Percentiles rank a stretch among this genome's conserved stretches.
These are phyloP conservation scores for Apophysomyces elegans DNA, from an alignment of 371 early-diverging fungal species.

Conservation along the genomic window DNA sequence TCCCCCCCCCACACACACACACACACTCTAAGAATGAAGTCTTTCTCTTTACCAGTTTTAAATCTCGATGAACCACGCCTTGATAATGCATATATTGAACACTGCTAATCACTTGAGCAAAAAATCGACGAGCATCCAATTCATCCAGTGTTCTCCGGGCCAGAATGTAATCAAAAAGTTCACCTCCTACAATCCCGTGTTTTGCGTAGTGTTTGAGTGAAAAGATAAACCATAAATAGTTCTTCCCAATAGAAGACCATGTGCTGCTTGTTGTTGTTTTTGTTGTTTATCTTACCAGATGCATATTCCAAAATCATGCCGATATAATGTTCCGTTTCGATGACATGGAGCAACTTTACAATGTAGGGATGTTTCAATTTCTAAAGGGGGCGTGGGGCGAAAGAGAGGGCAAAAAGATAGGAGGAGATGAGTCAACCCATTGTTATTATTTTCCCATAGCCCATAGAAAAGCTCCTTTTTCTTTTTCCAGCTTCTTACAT, in stretches of 20 bases:
- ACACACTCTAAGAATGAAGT: background rate
- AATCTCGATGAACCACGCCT: slow-evolving; percentile 63
- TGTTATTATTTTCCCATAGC: no score
- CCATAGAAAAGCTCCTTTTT: slow-evolving; percentile 1
- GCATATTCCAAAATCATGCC: slow-evolving; percentile 66
- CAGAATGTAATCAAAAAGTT: slow-evolving; percentile 69
- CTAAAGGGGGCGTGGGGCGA: background rate
- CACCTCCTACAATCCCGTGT: slow-evolving; percentile 22
- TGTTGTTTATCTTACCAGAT: slow-evolving; percentile 34
- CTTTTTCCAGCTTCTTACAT: slow-evolving; percentile 46
- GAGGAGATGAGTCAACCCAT: no score
- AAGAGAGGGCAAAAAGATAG: no score
- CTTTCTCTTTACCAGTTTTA: slow-evolving; percentile 62
- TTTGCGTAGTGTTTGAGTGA: background rate
- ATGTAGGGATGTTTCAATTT: slow-evolving; percentile 56
- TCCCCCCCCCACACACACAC: slow-evolving; percentile 15
- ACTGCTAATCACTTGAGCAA: slow-evolving; percentile 71
- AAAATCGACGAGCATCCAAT: slow-evolving; percentile 54
- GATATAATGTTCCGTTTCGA: slow-evolving; percentile 62
- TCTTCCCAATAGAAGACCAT: background rate
- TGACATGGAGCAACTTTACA: slow-evolving; percentile 67
- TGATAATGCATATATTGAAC: slow-evolving; percentile 53
- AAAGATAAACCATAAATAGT: background rate
- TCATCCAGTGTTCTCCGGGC: slow-evolving; percentile 55
- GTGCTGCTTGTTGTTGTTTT: slow-evolving; percentile 20